Conservation (phyloP, 352 stramenopile genomes). For the Globisporangium heterothallicum region DNA sequence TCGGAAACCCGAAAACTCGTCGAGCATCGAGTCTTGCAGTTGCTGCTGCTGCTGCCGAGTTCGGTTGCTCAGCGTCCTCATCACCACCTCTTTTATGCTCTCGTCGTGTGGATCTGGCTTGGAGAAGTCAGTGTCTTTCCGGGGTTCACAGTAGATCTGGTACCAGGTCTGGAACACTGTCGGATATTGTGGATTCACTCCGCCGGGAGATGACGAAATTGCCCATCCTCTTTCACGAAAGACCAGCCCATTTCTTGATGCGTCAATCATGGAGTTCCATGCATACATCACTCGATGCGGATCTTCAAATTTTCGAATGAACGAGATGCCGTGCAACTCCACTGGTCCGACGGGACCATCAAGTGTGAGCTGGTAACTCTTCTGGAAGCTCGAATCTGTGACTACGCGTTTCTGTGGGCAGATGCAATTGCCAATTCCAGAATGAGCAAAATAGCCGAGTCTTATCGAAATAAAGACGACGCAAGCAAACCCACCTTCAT, state of each 20-base stretch:
- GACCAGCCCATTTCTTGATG: neutral
- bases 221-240: slow-evolving; percentile 6
- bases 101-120: too few relatives aligned
- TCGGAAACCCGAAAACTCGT: neutral
- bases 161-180: slow-evolving; percentile 8
- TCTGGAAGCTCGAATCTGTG: slow-evolving; percentile 1
- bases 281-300: neutral
- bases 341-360: neutral
- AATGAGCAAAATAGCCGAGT: neutral
- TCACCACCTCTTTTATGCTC: neutral
- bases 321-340: slow-evolving; percentile 5
- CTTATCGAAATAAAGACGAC: neutral
- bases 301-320: neutral
- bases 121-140: too few relatives aligned
- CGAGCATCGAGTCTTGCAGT: neutral
- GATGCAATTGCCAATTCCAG: neutral
- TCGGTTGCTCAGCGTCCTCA: neutral
- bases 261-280: slow-evolving; percentile 2
- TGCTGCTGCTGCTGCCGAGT: neutral
- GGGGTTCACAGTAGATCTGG: slow-evolving; percentile 2
- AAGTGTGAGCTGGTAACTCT: slow-evolving; percentile 2
- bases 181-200: neutral
- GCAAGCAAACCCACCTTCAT: neutral
- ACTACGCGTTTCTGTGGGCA: neutral
- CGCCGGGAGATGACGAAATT: too few relatives aligned